Base-by-base conservation (phyloP, 148 eudicot genomes). In the Rhododendron henanense region DNA sequence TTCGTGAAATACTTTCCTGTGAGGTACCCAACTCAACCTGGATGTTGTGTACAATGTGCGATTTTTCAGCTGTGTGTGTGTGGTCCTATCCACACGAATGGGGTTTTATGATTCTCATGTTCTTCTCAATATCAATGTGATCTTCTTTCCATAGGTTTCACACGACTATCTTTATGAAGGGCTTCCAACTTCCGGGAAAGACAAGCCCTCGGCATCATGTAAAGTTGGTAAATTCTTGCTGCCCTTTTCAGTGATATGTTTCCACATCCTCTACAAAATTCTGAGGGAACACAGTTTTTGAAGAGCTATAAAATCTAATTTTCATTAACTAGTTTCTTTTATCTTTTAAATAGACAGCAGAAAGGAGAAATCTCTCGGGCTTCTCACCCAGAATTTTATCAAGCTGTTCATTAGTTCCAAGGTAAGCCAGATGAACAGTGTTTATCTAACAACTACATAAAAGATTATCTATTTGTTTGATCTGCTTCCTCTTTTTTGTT, bases 331-430 rank as follows among this genome's bases (percentile, higher is more conserved):
- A 48, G 19, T 37, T 16, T 76, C 74, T 69, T 83, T 85, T 67
- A 25, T 25, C 1, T 67, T 67, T 25, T 10, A 67, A 25, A 79
- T 90, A 95, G 98, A 93, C 77, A 92, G 84, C 91, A 93, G 96
- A 84, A 93, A 90, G 90, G 99, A 94, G 85, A 96, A 96, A 86
- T 96, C 99, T 63, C 87, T 96, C 88, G 97, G 93, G 76, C 93
- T 95, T 85, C 92, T 96, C 19, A 87, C 98, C 28, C 91, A 92
- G 85, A 95, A 96, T 89, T 96, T 96, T 86, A 91, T 96, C 88
- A 96, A 94, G 92, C 94, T 96, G 69, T 96, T 96, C 89, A 88
- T 95, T 78, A 90, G 93, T 88, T 88, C 96, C 84, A 87, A 90
- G 85, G 99, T 94, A 91, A 89, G 93, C 77, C 81, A 71, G 53